Base-by-base conservation (phyloP, 78 protist species). In the Dictyostelium purpureum region DNA sequence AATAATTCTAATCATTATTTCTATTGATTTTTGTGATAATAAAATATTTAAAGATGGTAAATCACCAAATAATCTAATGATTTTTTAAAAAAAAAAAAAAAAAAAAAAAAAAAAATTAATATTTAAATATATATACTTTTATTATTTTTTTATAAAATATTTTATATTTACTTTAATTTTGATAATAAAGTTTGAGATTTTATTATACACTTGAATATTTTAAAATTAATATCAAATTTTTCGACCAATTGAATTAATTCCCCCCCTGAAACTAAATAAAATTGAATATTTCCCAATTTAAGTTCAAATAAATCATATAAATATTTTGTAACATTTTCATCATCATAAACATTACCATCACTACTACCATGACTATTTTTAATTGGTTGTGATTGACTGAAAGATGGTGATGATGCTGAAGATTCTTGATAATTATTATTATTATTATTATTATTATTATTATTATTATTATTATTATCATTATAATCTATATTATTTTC, bases 41-140 rank as follows among this genome's bases (percentile, higher is more conserved):
- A 71, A 54, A 26, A 85, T 85, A 43, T 85, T 45, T 12, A 85
- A 33, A 16, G 76, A 85, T 42, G 92, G 92, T 11, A 85, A 35
- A n/a, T 65, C 75, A 21, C 92, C 92, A 85, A 73, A 85, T 61
- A 85, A 70, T 42, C n/a, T n/a, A n/a, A n/a, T n/a, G n/a, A n/a
- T n/a, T n/a, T n/a, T n/a, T n/a, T n/a, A n/a, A n/a, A 63, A 54
- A 54, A 52, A 12, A 47, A 45, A 37, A 54, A 11, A 28, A 49
- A n/a, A 11, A 24, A 52, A 14, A n/a, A n/a, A n/a, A n/a, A n/a
- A n/a, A n/a, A n/a, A n/a, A 9, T 47, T n/a, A 40, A 18, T 45
- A 11, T 5, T 5, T 54, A 1, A 47, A 12, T 47, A 47, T 37
- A 19, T 54, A 37, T 54, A 14, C 26, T 14, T 74, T 6, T n/a